These are phyloP conservation scores for Sphaerostilbella broomeana DNA, from an alignment of 2,329 filamentous ascomycete genomes.

Conservation along the genomic window DNA sequence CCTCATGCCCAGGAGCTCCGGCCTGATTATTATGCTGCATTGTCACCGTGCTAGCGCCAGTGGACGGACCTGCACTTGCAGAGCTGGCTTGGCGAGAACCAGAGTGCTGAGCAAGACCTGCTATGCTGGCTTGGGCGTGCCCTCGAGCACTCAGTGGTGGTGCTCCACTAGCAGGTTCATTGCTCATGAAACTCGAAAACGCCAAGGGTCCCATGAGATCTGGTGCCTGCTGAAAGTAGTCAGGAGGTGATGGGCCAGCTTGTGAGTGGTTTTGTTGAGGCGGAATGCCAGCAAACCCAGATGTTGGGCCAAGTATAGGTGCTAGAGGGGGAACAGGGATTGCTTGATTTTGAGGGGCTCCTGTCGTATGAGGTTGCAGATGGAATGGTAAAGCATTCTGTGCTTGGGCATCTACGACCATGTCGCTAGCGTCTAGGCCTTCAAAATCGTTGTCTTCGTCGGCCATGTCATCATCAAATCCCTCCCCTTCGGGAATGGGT, in stretches of 20 bases:
- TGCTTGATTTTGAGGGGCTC: slow-evolving; percentile 15
- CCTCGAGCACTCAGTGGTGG: slow-evolving; percentile 17
- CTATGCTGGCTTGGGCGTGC: slow-evolving; percentile 25
- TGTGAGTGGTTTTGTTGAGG: not conserved
- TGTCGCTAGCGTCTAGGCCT: slow-evolving; percentile 33
- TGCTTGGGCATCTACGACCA: slow-evolving; percentile 29
- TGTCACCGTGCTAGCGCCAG: slow-evolving; percentile 32
- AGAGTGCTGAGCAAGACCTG: slow-evolving; percentile 21
- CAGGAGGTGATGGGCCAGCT: not conserved
- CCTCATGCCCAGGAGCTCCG: too few relatives aligned
- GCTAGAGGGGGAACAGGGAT: slow-evolving; percentile 24
- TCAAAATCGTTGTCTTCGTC: slow-evolving; percentile 42
- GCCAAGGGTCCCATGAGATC: not conserved
- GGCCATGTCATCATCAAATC: slow-evolving; percentile 37
- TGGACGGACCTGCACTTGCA: slow-evolving; percentile 20
- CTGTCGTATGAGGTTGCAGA: slow-evolving; percentile 8
- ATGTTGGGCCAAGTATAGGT: too few relatives aligned
- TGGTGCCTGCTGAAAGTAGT: not conserved
- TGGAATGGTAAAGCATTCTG: slow-evolving; percentile 20
- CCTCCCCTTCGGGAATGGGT: slow-evolving; percentile 25
- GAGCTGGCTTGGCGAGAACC: slow-evolving; percentile 18
- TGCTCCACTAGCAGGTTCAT: slow-evolving; percentile 18
- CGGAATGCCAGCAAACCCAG: slow-evolving; percentile 3
- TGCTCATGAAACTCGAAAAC: slow-evolving; percentile 21
- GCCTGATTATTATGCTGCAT: too few relatives aligned